Percentiles rank a stretch among this genome's conserved stretches.
Evolutionary conservation across 306 rosid genomes (phyloP).

Genomic region (Casuarina glauca): DNA sequence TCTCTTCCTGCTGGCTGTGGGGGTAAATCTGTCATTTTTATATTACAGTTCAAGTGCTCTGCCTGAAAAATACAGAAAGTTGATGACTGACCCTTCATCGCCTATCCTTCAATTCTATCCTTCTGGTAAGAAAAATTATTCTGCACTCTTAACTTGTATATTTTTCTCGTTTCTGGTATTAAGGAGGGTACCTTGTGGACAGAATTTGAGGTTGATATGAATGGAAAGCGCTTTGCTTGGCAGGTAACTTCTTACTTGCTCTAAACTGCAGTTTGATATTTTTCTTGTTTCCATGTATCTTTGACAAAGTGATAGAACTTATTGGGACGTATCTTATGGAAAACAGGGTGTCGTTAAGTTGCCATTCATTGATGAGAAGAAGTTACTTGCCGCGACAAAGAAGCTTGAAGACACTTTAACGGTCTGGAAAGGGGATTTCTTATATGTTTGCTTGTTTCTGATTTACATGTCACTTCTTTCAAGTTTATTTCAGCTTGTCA

Average conservation of each 20-base stretch:
- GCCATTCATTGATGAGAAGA: conserved; percentile 93
- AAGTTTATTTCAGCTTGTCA: background rate
- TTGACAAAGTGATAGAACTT: conserved; percentile 20
- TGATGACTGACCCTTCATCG: conserved; percentile 83
- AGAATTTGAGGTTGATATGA: conserved; percentile 98
- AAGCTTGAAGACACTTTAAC: conserved; percentile 81
- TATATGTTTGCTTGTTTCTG: background rate
- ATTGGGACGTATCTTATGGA: conserved; percentile 19
- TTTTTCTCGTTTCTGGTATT: conserved; percentile 15
- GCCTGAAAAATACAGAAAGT: conserved; percentile 74
- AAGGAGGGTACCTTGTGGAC: conserved; percentile 32
- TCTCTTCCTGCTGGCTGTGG: background rate
- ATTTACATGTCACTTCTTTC: background rate
- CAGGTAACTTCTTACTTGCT: conserved; percentile 52
- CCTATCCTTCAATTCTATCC: conserved; percentile 81
- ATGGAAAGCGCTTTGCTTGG: conserved; percentile 96
- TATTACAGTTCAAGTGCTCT: conserved; percentile 84
- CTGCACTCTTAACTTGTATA: conserved; percentile 16
- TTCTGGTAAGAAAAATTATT: conserved; percentile 57
- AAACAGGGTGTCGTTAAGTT: conserved; percentile 91
- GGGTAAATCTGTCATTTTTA: conserved; percentile 22
- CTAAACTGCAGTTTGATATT: background rate
- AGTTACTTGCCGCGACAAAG: conserved; percentile 73
- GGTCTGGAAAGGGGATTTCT: conserved; percentile 44
- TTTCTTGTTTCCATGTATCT: conserved; percentile 12